Percentiles rank a stretch among this genome's conserved stretches.
These are phyloP conservation scores for Epichloe elymi DNA, from an alignment of 2,329 filamentous ascomycete genomes.

Conservation along the genomic window DNA sequence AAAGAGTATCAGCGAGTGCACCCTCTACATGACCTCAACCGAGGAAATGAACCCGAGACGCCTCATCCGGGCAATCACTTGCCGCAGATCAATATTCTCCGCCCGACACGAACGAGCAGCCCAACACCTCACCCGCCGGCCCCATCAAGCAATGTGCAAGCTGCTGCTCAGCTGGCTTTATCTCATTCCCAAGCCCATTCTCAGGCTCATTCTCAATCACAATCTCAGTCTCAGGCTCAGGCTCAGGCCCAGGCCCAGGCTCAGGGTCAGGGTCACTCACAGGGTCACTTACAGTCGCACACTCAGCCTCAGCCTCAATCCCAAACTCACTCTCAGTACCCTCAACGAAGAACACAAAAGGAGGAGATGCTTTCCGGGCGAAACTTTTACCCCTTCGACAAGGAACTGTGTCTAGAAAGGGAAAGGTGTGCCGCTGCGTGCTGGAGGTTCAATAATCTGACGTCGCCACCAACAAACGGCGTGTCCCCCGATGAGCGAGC, in stretches of 20 bases:
- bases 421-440: slow-evolving; percentile 70
- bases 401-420: slow-evolving; percentile 69
- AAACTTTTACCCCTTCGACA: slow-evolving; percentile 67
- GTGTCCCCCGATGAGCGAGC: slow-evolving; percentile 56
- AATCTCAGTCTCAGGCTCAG: slow-evolving; percentile 27
- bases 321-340: slow-evolving; percentile 30
- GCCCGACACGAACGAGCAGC: slow-evolving; percentile 36
- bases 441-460: slow-evolving; percentile 70
- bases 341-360: slow-evolving; percentile 52
- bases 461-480: slow-evolving; percentile 59
- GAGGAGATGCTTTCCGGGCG: slow-evolving; percentile 78
- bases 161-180: slow-evolving; percentile 45
- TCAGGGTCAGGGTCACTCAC: slow-evolving; percentile 11
- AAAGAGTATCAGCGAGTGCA: slow-evolving; percentile 50
- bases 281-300: slow-evolving; percentile 16
- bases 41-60: slow-evolving; percentile 39
- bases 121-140: slow-evolving; percentile 26
- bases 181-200: slow-evolving; percentile 38
- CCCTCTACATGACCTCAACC: slow-evolving; percentile 44
- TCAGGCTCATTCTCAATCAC: slow-evolving; percentile 38
- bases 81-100: slow-evolving; percentile 45
- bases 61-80: slow-evolving; percentile 36
- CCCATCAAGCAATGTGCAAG: slow-evolving; percentile 30
- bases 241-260: slow-evolving; percentile 42
- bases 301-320: neutral